These are phyloP conservation scores for Butyriboletus loyo DNA, from an alignment of 768 basidiomycete species.

Conservation along the genomic window DNA sequence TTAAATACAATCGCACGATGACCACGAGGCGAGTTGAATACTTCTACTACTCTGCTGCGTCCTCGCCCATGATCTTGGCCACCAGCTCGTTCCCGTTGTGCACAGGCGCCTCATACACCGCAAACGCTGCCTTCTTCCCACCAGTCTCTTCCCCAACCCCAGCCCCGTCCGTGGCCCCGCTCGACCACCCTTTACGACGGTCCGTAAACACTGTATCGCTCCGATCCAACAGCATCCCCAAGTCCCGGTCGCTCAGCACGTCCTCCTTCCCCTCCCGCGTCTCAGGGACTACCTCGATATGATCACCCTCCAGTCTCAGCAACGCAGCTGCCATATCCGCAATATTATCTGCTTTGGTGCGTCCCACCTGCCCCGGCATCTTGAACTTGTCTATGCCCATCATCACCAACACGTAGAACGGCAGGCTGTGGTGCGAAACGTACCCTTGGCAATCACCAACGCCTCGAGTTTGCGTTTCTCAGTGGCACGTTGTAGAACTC, in stretches of 20 bases:
- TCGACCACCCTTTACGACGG: conserved; percentile 73
- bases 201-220: conserved; percentile 68
- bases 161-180: conserved; percentile 19
- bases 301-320: conserved; percentile 80
- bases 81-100: conserved; percentile 66
- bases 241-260: conserved; percentile 78
- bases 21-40: background rate
- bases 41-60: conserved; percentile 11
- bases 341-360: conserved; percentile 59
- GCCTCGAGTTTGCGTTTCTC: conserved; percentile 92
- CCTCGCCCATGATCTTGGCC: conserved; percentile 63
- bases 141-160: background rate
- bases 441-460: conserved; percentile 91
- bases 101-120: conserved; percentile 68
- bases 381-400: conserved; percentile 70
- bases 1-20: conserved; percentile 1
- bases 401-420: background rate
- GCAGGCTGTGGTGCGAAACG: background rate
- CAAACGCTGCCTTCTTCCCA: conserved; percentile 57
- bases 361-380: conserved; percentile 56
- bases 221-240: conserved; percentile 79
- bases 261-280: conserved; percentile 61
- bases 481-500: conserved; percentile 83
- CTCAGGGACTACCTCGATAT: conserved; percentile 81
- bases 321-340: conserved; percentile 80